phyloP scores from a whole-genome alignment of 495 filamentous ascomycete species.

The Penicillium flavigenum region DNA sequence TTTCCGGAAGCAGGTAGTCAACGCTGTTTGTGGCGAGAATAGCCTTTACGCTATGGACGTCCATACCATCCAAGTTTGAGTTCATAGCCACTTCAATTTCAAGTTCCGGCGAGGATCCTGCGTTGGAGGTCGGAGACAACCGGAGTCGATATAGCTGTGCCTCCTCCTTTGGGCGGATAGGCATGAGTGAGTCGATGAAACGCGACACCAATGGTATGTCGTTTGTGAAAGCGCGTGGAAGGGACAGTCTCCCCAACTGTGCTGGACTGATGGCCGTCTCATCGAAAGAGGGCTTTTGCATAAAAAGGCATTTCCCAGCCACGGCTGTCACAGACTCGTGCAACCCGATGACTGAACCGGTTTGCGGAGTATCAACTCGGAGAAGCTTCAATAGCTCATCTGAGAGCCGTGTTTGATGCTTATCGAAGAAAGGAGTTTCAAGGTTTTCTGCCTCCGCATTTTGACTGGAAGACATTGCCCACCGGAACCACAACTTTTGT shows the following conservation, averaged over 20 bases:
- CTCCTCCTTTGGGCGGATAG: conserved; percentile 11
- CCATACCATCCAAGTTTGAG: conserved; percentile 7
- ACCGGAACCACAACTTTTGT: conserved; percentile 43
- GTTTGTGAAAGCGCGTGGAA: conserved; percentile 34
- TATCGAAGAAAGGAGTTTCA: conserved; percentile 32
- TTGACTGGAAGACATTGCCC: conserved; percentile 34
- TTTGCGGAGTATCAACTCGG: conserved; percentile 10
- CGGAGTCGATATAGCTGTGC: conserved; percentile 29
- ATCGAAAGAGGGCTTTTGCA: conserved; percentile 26
- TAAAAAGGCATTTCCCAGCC: conserved; percentile 42
- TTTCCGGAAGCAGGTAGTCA: conserved; percentile 47
- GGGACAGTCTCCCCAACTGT: conserved; percentile 33
- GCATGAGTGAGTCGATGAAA: conserved; percentile 31
- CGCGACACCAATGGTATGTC: conserved; percentile 32
- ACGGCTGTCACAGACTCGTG: conserved; percentile 43
- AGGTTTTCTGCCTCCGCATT: conserved; percentile 10
- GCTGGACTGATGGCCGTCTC: conserved; percentile 28
- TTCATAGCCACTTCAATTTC: conserved; percentile 35
- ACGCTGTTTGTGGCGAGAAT: conserved; percentile 34
- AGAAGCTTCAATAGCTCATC: conserved; percentile 40
- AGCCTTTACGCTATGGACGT: conserved; percentile 30
- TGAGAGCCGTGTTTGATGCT: conserved; percentile 36
- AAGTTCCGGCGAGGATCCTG: conserved; percentile 31
- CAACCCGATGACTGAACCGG: neutral
- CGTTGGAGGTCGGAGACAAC: conserved; percentile 31